Evolutionary conservation across 352 stramenopile genomes (phyloP).

Genomic region (Saprolegnia parasitica): DNA sequence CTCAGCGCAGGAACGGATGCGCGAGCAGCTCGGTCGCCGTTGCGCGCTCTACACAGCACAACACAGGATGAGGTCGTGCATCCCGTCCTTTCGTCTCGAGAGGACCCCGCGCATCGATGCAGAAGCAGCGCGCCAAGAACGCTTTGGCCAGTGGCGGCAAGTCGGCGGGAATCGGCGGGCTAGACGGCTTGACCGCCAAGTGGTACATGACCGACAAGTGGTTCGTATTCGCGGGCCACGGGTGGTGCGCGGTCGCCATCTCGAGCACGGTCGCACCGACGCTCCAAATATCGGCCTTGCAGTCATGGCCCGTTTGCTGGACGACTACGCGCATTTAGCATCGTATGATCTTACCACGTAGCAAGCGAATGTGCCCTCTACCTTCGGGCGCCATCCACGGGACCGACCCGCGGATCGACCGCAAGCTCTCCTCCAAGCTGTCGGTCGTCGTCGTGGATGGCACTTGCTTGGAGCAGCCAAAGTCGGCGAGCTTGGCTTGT

Average conservation of each 20-base stretch:
- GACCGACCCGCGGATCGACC: conserved; percentile 77
- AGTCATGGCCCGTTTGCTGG: conserved; percentile 66
- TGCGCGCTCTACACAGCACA: conserved; percentile 44
- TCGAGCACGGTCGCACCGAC: conserved; percentile 75
- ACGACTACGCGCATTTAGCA: conserved; percentile 46
- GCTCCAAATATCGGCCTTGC: conserved; percentile 79
- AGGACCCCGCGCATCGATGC: conserved; percentile 61
- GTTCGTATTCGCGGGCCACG: conserved; percentile 59
- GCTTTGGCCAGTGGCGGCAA: conserved; percentile 46
- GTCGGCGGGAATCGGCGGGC: conserved; percentile 49
- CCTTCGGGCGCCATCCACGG: conserved; percentile 77
- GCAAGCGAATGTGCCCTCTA: not conserved
- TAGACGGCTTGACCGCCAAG: conserved; percentile 50
- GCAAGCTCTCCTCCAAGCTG: conserved; percentile 76
- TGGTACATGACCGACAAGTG: conserved; percentile 61
- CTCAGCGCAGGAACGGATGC: conserved; percentile 46
- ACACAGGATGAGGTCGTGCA: too few species aligned
- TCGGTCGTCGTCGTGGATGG: conserved; percentile 61
- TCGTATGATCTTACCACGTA: too few species aligned
- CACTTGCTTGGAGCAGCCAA: conserved; percentile 87
- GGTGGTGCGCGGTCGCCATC: conserved; percentile 71
- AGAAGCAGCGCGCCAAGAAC: conserved; percentile 66
- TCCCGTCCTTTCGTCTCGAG: not conserved
- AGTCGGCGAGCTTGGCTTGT: conserved; percentile 85
- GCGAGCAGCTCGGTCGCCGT: conserved; percentile 53